phyloP scores from a whole-genome alignment of 768 basidiomycete genomes.

The Tylopilus subfusipes region DNA sequence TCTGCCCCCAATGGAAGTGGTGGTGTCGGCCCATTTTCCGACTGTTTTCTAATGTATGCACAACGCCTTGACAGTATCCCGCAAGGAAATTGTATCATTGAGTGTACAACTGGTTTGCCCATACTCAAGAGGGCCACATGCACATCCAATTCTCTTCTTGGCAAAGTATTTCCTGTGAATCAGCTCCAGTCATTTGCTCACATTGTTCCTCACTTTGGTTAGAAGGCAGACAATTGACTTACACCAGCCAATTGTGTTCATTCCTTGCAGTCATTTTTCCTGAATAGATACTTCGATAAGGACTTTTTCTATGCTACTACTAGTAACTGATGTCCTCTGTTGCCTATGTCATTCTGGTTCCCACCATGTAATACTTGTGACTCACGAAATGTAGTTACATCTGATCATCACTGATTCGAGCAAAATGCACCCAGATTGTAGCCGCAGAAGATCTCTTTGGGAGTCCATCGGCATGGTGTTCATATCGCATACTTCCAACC shows the following conservation, averaged over 20 bases:
- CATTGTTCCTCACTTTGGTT: slow-evolving; percentile 7
- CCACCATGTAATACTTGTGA: no score
- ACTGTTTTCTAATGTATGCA: neutral
- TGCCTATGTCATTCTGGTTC: no score
- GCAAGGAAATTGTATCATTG: neutral
- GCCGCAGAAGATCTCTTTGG: no score
- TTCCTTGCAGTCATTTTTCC: neutral
- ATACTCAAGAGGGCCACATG: slow-evolving; percentile 2
- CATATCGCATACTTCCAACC: no score
- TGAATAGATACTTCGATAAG: neutral
- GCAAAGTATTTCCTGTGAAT: slow-evolving; percentile 5
- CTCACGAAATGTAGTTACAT: no score
- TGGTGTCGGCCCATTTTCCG: neutral
- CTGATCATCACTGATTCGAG: no score
- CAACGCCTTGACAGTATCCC: neutral
- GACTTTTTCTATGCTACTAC: neutral
- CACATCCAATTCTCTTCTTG: neutral
- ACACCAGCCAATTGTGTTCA: slow-evolving; percentile 1
- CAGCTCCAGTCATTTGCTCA: slow-evolving; percentile 8
- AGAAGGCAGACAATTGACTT: neutral
- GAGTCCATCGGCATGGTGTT: no score
- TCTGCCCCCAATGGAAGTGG: neutral
- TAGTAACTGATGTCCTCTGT: no score
- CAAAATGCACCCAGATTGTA: no score
- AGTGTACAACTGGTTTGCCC: neutral